A percentile compares a stretch with the other conserved stretches of the same genome.
Evolutionary conservation across 306 rosid genomes (phyloP).

Genomic region (Cyamopsis tetragonoloba): DNA sequence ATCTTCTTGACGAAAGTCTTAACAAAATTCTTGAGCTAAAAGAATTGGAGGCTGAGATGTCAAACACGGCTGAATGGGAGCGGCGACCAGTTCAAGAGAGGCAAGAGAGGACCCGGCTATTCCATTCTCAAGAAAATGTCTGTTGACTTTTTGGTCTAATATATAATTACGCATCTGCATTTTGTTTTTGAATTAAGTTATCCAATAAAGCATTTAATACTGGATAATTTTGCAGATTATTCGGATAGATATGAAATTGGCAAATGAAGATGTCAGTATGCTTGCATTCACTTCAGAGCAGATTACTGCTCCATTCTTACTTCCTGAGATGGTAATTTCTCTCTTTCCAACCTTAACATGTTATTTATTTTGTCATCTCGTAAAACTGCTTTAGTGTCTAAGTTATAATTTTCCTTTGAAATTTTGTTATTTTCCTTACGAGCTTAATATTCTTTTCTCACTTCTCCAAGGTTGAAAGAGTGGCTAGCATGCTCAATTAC

Average conservation of each 20-base stretch:
- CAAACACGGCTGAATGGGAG: slow-evolving; percentile 92
- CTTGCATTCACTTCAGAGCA: slow-evolving; percentile 92
- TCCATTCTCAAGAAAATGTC: slow-evolving; percentile 97
- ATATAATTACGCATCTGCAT: slow-evolving; percentile 13
- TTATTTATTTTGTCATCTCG: neutral
- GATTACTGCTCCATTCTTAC: slow-evolving; percentile 92
- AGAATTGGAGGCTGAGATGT: slow-evolving; percentile 98
- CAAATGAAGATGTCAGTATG: slow-evolving; percentile 96
- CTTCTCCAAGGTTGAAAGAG: slow-evolving; percentile 82
- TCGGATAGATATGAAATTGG: slow-evolving; percentile 94
- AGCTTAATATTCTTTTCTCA: neutral
- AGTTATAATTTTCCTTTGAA: slow-evolving; percentile 2
- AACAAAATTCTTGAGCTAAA: slow-evolving; percentile 96
- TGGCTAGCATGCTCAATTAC: slow-evolving; percentile 99
- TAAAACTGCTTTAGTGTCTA: neutral
- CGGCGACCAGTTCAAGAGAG: slow-evolving; percentile 85
- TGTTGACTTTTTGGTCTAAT: slow-evolving; percentile 31
- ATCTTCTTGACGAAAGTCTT: slow-evolving; percentile 94
- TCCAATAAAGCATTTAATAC: slow-evolving; percentile 22
- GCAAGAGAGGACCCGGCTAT: slow-evolving; percentile 93
- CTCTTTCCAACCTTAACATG: slow-evolving; percentile 12
- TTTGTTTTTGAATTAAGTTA: slow-evolving; percentile 11
- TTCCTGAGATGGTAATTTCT: slow-evolving; percentile 89
- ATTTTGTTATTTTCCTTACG: neutral
- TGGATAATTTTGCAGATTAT: slow-evolving; percentile 59